Percentiles rank a stretch among this genome's conserved stretches.
phyloP scores from a whole-genome alignment of 164 flowering plant species.

The Houttuynia cordata region DNA sequence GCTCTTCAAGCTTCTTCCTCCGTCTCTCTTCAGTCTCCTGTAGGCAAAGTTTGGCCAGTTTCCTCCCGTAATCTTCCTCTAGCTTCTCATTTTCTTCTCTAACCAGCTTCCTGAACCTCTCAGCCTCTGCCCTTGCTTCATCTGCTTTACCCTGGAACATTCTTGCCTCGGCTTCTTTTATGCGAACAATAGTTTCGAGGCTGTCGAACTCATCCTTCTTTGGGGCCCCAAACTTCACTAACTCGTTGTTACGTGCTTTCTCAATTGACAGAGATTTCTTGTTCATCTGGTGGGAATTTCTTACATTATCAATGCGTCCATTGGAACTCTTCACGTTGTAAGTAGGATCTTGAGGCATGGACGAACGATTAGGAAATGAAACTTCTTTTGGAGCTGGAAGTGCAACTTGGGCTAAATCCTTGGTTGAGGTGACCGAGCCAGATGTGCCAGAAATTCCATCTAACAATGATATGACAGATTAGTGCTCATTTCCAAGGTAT shows the following conservation, averaged over 20 bases:
- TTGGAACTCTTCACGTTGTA: constrained; percentile 27
- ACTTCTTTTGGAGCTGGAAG: constrained; percentile 14
- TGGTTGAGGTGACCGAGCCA: constrained; percentile 24
- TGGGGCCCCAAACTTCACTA: constrained; percentile 23
- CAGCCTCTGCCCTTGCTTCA: constrained; percentile 81
- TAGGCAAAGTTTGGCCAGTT: constrained; percentile 60
- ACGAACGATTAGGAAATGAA: constrained; percentile 20
- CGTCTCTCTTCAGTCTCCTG: constrained; percentile 76
- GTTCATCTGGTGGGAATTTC: constrained; percentile 15
- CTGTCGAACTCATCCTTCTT: constrained; percentile 55
- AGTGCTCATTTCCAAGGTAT: not conserved
- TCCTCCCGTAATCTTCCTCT: constrained; percentile 72
- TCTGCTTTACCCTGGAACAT: constrained; percentile 91
- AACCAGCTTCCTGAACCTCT: constrained; percentile 39
- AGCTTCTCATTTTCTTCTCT: constrained; percentile 40
- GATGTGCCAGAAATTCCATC: constrained; percentile 35
- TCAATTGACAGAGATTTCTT: constrained; percentile 25
- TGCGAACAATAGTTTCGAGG: constrained; percentile 65
- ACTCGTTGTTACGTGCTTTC: constrained; percentile 27
- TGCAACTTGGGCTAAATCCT: constrained; percentile 31
- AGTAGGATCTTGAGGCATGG: constrained; percentile 26
- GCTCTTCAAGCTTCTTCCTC: constrained; percentile 72
- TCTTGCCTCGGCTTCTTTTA: constrained; percentile 80
- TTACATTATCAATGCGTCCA: constrained; percentile 16
- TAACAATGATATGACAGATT: not conserved